Base-by-base conservation (phyloP, 106 monocot species). In the Acanthochlamys bracteata region DNA sequence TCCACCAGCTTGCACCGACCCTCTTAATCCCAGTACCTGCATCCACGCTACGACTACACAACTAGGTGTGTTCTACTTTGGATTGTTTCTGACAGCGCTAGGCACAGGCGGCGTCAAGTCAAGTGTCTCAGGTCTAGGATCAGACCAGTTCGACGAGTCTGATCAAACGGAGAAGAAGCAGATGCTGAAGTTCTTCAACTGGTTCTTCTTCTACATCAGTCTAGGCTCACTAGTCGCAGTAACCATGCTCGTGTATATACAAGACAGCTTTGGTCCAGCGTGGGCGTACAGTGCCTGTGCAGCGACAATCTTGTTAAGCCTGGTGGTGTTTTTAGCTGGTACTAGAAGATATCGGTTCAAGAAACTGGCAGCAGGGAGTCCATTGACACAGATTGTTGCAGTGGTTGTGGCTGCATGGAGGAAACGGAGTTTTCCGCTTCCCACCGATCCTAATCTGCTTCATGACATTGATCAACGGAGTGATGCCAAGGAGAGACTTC, bases 121-220 rank as follows among this genome's bases (percentile, higher is more conserved):
- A 11, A 87, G 87, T 46, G 83, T 87, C 0, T 87, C 87, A 0
- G 84, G 88, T 4, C 84, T 88, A 33, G 88, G 88, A 10, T 81
- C 88, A 0, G 88, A 88, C 75, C 88, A 88, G 70, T 88, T 88
- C 46, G 88, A 88, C 53, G 83, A 81, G 15, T 80, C 69, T 11
- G 80, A 88, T 47, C 77, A 71, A 4, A 78, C 60, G 69, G 88
- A 88, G 67, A 80, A 68, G 59, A 64, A 60, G 25, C 75, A 80
- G 56, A 88, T 88, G 88, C 41, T 66, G 20, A 78, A 45, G 69
- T 87, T 87, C 77, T 87, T 87, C 76, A 77, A 71, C 61, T 65
- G 87, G 43, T 87, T 87, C 74, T 87, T 87, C 74, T 75, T 87
- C 74, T 64, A 80, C 79, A 83, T 87, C 63, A 87, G 87, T 71